Conservation (phyloP, 345 rosid genomes). For the Leavenworthia alabamica region DNA sequence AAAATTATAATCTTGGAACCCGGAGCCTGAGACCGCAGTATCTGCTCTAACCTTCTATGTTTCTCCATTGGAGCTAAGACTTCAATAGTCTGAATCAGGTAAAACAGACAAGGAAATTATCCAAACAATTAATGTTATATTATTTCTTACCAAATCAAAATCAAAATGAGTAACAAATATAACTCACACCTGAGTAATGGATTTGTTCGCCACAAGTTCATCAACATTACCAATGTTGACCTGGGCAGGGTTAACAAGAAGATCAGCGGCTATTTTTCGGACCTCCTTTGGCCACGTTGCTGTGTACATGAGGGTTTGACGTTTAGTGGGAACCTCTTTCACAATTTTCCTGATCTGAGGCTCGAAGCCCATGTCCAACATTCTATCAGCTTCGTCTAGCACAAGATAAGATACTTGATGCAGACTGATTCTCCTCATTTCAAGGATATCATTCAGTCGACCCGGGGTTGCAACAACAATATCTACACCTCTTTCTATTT, state of each 20-base stretch:
- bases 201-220: conserved; percentile 97
- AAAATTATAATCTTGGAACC: conserved; percentile 76
- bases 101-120: background rate
- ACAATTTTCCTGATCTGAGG: conserved; percentile 96
- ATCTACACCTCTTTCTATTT: conserved; percentile 84
- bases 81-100: conserved; percentile 54
- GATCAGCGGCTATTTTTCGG: conserved; percentile 90
- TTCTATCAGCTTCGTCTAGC: conserved; percentile 96
- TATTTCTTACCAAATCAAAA: background rate
- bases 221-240: conserved; percentile 95
- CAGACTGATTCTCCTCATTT: conserved; percentile 88
- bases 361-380: conserved; percentile 99
- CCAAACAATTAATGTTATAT: background rate
- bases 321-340: conserved; percentile 76
- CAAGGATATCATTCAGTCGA: conserved; percentile 87
- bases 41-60: conserved; percentile 81
- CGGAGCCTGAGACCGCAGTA: conserved; percentile 75
- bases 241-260: conserved; percentile 83
- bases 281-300: conserved; percentile 99
- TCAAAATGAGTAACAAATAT: background rate
- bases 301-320: conserved; percentile 96
- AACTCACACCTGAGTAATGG: conserved; percentile 82
- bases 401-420: conserved; percentile 87
- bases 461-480: conserved; percentile 98
- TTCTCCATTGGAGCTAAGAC: conserved; percentile 70